A percentile compares a stretch with the other conserved stretches of the same genome.
Conservation (phyloP, 1,284 basidiomycete species). For the Waitea zeae region DNA sequence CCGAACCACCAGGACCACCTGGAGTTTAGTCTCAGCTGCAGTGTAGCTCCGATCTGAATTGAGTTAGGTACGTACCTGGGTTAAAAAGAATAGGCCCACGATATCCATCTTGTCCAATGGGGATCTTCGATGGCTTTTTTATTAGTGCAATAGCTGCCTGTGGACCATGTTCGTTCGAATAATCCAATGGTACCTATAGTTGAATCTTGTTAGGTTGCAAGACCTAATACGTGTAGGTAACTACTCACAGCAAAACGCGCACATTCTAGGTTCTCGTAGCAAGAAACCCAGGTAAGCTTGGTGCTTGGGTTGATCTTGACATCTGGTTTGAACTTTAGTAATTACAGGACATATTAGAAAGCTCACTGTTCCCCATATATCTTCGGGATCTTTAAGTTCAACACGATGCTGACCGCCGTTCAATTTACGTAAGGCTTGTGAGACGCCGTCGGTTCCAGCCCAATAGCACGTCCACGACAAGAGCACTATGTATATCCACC, state of each 20-base stretch:
- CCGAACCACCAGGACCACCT: slow-evolving; percentile 16
- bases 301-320: not conserved
- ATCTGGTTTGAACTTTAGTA: no score
- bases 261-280: slow-evolving; percentile 2
- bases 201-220: not conserved
- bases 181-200: slow-evolving; percentile 15
- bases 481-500: no score
- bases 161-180: slow-evolving; percentile 10
- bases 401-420: no score
- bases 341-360: no score
- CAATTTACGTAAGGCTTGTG: no score
- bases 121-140: slow-evolving; percentile 10
- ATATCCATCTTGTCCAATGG: slow-evolving; percentile 9
- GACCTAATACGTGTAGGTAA: not conserved
- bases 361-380: no score
- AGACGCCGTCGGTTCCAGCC: no score
- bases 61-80: slow-evolving; percentile 10
- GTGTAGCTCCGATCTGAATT: not conserved
- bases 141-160: slow-evolving; percentile 14
- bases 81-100: slow-evolving; percentile 17
- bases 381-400: no score
- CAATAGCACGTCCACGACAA: no score
- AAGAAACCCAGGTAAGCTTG: slow-evolving; percentile 1
- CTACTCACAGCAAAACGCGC: not conserved
- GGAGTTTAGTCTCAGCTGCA: not conserved